phyloP scores from a whole-genome alignment of 805 yeast genomes.

The Cyberlindnera suaveolens region DNA sequence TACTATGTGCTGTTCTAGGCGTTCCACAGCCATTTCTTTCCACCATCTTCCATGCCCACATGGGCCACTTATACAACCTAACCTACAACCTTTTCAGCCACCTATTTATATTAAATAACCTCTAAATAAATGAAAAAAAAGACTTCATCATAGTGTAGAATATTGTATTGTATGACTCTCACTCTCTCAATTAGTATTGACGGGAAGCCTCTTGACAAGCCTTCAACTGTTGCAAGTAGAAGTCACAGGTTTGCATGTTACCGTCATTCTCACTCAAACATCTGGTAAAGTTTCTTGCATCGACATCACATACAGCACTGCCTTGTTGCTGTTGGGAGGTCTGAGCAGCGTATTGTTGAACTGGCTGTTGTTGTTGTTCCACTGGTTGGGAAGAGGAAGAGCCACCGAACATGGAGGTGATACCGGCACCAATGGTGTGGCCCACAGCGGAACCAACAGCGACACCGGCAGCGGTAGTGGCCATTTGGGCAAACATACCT shows the following conservation, averaged over 20 bases:
- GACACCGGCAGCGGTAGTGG: slow-evolving; percentile 98
- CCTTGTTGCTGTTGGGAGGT: slow-evolving; percentile 32
- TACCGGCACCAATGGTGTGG: slow-evolving; percentile 93
- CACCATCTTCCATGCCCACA: too few species aligned
- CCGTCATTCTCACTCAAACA: slow-evolving; percentile 93
- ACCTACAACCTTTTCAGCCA: too few species aligned
- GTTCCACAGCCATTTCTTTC: too few species aligned
- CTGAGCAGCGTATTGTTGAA: slow-evolving; percentile 29
- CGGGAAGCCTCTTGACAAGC: slow-evolving; percentile 94
- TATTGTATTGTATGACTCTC: too few species aligned
- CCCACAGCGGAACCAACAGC: slow-evolving; percentile 98
- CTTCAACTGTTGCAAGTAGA: slow-evolving; percentile 93
- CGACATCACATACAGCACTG: slow-evolving; percentile 71
- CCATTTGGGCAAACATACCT: slow-evolving; percentile 95
- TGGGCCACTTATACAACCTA: too few species aligned
- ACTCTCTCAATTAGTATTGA: slow-evolving; percentile 46
- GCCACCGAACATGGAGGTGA: slow-evolving; percentile 85
- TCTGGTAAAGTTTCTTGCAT: slow-evolving; percentile 91
- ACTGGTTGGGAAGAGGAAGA: slow-evolving; percentile 45
- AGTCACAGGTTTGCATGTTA: slow-evolving; percentile 95
- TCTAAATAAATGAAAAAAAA: too few species aligned
- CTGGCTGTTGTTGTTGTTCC: slow-evolving; percentile 39
- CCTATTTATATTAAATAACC: too few species aligned
- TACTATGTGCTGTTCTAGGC: too few species aligned
- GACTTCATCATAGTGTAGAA: too few species aligned